Evolutionary conservation across 2,329 filamentous ascomycete species (phyloP).

Genomic region (Diaporthe nobilis): DNA sequence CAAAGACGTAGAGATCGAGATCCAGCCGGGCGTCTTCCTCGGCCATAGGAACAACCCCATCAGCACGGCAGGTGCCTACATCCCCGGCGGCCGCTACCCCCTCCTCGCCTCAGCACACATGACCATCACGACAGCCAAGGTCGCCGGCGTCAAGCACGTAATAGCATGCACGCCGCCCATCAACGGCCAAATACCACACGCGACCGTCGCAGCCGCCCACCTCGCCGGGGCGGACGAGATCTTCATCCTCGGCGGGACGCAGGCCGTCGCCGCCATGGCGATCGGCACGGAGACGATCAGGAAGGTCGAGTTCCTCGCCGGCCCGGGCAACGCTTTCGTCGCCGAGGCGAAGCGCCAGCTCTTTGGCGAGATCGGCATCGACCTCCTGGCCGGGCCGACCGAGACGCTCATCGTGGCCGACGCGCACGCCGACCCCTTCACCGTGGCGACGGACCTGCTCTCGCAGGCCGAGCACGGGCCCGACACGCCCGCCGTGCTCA

Average conservation of each 20-base stretch:
- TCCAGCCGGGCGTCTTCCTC: constrained; percentile 62
- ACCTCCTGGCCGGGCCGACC: constrained; percentile 67
- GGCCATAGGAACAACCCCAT: constrained; percentile 67
- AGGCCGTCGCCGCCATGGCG: constrained; percentile 67
- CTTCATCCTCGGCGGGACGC: constrained; percentile 65
- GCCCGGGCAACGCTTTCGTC: constrained; percentile 68
- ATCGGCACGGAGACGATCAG: constrained; percentile 62
- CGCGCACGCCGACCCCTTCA: constrained; percentile 60
- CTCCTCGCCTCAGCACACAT: constrained; percentile 68
- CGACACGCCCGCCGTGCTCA: constrained; percentile 64
- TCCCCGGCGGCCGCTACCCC: constrained; percentile 66
- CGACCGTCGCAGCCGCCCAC: constrained; percentile 65
- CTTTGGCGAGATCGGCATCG: constrained; percentile 68
- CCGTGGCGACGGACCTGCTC: constrained; percentile 61
- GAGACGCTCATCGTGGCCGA: constrained; percentile 67
- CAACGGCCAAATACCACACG: constrained; percentile 59
- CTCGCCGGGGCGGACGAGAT: constrained; percentile 66
- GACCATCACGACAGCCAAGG: constrained; percentile 69
- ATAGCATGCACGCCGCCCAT: constrained; percentile 67
- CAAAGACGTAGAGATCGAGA: constrained; percentile 66
- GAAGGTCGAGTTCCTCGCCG: constrained; percentile 67
- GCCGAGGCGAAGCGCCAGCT: constrained; percentile 68
- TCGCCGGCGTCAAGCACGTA: constrained; percentile 65
- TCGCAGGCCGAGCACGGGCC: constrained; percentile 67
- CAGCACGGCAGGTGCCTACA: constrained; percentile 60